phyloP scores from a whole-genome alignment of 2,329 filamentous ascomycete genomes.

The Scedosporium apiospermum region DNA sequence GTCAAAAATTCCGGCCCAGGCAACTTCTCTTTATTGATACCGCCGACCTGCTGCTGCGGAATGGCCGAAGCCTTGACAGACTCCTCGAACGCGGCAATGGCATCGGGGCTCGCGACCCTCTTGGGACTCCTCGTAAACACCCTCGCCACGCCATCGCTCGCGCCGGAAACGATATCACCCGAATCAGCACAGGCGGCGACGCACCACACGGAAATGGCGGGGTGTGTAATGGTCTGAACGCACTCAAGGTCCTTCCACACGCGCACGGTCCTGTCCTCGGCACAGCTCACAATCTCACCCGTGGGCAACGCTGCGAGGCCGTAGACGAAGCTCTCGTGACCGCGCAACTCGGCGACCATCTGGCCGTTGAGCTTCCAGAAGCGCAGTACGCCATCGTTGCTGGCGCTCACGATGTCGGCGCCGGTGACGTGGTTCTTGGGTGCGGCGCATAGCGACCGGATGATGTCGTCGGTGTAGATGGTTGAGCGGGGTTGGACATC shows the following conservation, averaged over 20 bases:
- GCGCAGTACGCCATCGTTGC: conserved; percentile 83
- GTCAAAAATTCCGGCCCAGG: conserved; percentile 81
- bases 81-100: conserved; percentile 67
- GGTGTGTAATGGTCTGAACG: conserved; percentile 91
- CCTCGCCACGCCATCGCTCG: conserved; percentile 78
- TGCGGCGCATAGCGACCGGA: conserved; percentile 81
- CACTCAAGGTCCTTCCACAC: conserved; percentile 80
- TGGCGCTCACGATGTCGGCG: conserved; percentile 88
- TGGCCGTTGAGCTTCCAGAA: conserved; percentile 77
- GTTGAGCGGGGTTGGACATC: conserved; percentile 42
- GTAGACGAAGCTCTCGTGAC: conserved; percentile 95
- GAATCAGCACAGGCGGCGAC: conserved; percentile 75
- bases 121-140: conserved; percentile 69
- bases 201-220: conserved; percentile 91
- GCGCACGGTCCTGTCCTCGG: conserved; percentile 87
- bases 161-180: conserved; percentile 88
- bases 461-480: conserved; percentile 65
- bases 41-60: conserved; percentile 72
- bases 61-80: conserved; percentile 77
- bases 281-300: conserved; percentile 82
- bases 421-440: conserved; percentile 66
- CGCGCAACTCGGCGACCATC: conserved; percentile 66
- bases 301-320: conserved; percentile 67
- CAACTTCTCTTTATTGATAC: conserved; percentile 84
- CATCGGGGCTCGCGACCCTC: conserved; percentile 59